Conservation (phyloP, 768 basidiomycete genomes). For the Naematelia encephala region DNA sequence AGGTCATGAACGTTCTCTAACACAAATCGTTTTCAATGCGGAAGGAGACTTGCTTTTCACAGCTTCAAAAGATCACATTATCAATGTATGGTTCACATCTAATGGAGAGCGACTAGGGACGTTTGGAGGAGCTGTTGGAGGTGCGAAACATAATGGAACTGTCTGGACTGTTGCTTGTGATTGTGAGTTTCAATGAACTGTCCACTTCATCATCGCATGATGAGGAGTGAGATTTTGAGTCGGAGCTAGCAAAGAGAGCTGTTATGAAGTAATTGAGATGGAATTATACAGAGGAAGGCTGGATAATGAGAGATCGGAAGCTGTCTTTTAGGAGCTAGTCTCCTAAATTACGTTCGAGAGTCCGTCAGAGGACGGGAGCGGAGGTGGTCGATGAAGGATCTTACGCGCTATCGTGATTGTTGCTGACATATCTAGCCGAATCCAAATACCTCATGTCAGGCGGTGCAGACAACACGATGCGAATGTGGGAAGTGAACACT, state of each 20-base stretch:
- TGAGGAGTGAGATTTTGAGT: too few species aligned
- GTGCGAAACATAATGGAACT: conserved; percentile 69
- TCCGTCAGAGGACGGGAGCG: too few species aligned
- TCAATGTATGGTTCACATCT: conserved; percentile 96
- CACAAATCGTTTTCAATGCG: conserved; percentile 93
- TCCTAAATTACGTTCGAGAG: too few species aligned
- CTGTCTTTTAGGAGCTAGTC: too few species aligned
- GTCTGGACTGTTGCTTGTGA: conserved; percentile 97
- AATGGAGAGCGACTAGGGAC: conserved; percentile 97
- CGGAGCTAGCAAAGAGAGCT: too few species aligned
- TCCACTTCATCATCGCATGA: too few species aligned
- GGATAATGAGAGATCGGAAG: too few species aligned
- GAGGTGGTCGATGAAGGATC: too few species aligned
- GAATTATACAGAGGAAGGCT: too few species aligned
- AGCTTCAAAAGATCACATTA: conserved; percentile 88
- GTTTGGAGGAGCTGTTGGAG: conserved; percentile 63
- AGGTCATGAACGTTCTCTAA: conserved; percentile 97
- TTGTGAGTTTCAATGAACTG: conserved; percentile 59
- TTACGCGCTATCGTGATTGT: background rate
- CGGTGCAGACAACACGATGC: conserved; percentile 87
- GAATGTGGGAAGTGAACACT: conserved; percentile 80
- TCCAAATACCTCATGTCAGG: conserved; percentile 84
- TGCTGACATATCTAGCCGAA: conserved; percentile 58
- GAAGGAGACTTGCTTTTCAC: conserved; percentile 96
- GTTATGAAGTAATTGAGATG: too few species aligned